Percentiles rank a stretch among this genome's conserved stretches.
Evolutionary conservation across 2,329 filamentous ascomycete species (phyloP).

Genomic region (Akanthomyces lecanii): DNA sequence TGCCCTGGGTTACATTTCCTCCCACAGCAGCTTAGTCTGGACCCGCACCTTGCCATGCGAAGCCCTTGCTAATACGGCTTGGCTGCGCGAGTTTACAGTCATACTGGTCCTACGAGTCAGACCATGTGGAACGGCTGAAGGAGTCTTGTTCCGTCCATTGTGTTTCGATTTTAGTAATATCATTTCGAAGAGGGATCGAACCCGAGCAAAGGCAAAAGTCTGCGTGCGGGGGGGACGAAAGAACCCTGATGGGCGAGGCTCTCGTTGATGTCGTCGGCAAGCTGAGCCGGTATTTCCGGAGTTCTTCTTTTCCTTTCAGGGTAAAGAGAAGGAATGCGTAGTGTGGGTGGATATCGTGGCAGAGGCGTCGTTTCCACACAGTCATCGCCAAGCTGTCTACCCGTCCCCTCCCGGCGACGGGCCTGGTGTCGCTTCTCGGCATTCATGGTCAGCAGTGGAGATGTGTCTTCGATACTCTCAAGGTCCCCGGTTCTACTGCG

Average conservation of each 20-base stretch:
- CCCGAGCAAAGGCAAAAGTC: background rate
- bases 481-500: background rate
- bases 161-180: constrained; percentile 10
- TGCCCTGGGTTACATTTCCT: background rate
- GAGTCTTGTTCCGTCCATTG: background rate
- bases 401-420: background rate
- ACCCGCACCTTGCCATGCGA: too few species aligned
- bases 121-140: background rate
- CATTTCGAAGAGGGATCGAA: background rate
- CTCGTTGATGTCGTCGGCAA: background rate
- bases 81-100: too few species aligned
- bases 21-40: background rate
- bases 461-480: background rate
- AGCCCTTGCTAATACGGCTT: too few species aligned
- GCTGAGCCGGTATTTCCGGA: background rate
- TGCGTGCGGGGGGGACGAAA: background rate
- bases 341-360: background rate
- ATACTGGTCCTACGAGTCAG: background rate
- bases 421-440: background rate
- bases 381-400: background rate
- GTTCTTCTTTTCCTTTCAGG: background rate
- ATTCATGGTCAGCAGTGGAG: background rate
- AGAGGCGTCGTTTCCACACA: background rate
- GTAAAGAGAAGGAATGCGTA: background rate
- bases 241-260: background rate